These are phyloP conservation scores for Cyberlindnera amylophila DNA, from an alignment of 805 yeast species.

Conservation along the genomic window DNA sequence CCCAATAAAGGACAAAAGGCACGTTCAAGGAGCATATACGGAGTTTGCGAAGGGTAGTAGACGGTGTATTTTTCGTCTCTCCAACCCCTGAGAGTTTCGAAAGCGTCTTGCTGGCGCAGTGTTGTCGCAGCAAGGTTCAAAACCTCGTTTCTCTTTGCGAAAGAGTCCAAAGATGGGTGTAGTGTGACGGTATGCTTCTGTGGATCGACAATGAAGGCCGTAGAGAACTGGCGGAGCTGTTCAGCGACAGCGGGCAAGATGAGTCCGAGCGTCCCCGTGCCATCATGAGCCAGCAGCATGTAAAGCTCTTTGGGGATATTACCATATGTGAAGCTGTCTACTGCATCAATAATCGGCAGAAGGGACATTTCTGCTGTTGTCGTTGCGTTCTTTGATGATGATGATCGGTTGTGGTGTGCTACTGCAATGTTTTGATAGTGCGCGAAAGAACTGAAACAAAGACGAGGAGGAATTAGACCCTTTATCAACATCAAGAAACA, in stretches of 20 bases:
- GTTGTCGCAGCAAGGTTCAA: conserved; percentile 40
- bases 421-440: not conserved
- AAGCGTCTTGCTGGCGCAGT: conserved; percentile 34
- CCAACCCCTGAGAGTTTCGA: conserved; percentile 65
- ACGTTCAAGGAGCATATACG: conserved; percentile 74
- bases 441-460: too few species aligned
- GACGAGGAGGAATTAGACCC: not conserved
- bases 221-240: conserved; percentile 4
- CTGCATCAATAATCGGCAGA: conserved; percentile 17
- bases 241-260: conserved; percentile 14
- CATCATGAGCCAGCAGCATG: conserved; percentile 18
- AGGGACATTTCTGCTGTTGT: conserved; percentile 2
- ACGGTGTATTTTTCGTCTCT: conserved; percentile 78
- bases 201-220: conserved; percentile 26
- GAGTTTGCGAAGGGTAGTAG: conserved; percentile 48
- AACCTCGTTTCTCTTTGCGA: conserved; percentile 38
- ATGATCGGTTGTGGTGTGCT: not conserved
- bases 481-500: not conserved
- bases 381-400: not conserved
- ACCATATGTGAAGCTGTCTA: conserved; percentile 27
- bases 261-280: conserved; percentile 14
- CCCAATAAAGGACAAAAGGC: conserved; percentile 81
- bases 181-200: conserved; percentile 28
- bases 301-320: conserved; percentile 1
- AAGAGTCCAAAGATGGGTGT: conserved; percentile 29